A percentile compares a stretch with the other conserved stretches of the same genome.
Evolutionary conservation across 2,329 filamentous ascomycete genomes (phyloP).

Genomic region (Escovopsis weberi): DNA sequence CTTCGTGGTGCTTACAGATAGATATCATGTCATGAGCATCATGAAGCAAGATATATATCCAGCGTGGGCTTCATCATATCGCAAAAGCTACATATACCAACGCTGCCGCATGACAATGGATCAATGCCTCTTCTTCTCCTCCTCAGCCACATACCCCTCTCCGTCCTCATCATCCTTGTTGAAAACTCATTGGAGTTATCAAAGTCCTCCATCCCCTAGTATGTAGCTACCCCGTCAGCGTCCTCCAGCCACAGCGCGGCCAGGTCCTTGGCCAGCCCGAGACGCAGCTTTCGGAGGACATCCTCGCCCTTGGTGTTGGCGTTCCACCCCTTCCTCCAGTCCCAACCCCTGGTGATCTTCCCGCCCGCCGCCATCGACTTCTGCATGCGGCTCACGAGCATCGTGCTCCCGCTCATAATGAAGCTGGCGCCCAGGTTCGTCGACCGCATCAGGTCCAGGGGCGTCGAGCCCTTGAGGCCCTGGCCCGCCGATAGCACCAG

Average conservation of each 20-base stretch:
- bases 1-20: no score
- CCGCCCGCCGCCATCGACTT: slow-evolving; percentile 42
- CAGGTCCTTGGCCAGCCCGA: slow-evolving; percentile 62
- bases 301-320: slow-evolving; percentile 48
- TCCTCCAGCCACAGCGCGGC: slow-evolving; percentile 55
- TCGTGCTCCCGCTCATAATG: slow-evolving; percentile 58
- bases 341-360: slow-evolving; percentile 51
- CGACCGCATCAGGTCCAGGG: slow-evolving; percentile 48
- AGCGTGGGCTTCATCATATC: neutral
- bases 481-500: slow-evolving; percentile 59
- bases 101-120: no score
- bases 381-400: slow-evolving; percentile 49
- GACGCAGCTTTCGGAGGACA: slow-evolving; percentile 56
- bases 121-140: no score
- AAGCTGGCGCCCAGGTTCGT: slow-evolving; percentile 40
- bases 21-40: no score
- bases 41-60: no score
- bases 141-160: neutral
- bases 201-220: slow-evolving; percentile 11
- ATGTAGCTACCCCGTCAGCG: slow-evolving; percentile 39
- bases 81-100: neutral
- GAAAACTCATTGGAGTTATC: neutral
- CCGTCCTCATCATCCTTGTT: neutral
- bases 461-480: slow-evolving; percentile 46
- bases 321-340: slow-evolving; percentile 69